A percentile compares a stretch with the other conserved stretches of the same genome.
phyloP scores from a whole-genome alignment of 2,329 filamentous ascomycete species.

The Neofusicoccum ribis region DNA sequence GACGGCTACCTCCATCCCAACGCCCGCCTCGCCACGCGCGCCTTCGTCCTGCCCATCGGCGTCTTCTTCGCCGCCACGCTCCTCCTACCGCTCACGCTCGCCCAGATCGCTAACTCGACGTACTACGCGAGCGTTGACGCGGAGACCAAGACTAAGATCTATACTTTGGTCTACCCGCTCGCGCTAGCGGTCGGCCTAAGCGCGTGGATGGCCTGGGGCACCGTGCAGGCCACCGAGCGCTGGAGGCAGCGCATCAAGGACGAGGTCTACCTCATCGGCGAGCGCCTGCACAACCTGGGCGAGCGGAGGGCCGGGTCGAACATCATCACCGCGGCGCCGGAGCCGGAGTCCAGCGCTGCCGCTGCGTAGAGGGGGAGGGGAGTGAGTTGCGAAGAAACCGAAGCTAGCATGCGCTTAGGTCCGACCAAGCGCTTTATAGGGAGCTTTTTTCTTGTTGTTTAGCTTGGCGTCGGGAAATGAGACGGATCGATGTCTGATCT shows the following conservation, averaged over 20 bases:
- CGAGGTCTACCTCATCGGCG: constrained; percentile 94
- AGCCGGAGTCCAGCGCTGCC: no score
- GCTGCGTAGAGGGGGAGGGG: no score
- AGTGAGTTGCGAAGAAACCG: no score
- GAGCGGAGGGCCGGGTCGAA: constrained; percentile 46
- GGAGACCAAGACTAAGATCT: constrained; percentile 45
- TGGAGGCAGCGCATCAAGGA: constrained; percentile 86
- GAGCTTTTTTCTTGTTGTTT: no score
- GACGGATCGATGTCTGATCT: no score
- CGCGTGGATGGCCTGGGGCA: constrained; percentile 52
- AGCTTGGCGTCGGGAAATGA: no score
- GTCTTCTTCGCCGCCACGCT: constrained; percentile 65
- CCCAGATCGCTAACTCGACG: constrained; percentile 51
- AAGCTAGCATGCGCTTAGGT: no score
- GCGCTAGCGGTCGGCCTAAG: constrained; percentile 49
- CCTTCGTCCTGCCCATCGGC: constrained; percentile 76
- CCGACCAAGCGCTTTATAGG: no score
- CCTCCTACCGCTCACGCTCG: constrained; percentile 62
- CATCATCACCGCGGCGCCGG: background rate
- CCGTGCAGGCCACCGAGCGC: constrained; percentile 61
- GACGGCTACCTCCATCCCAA: constrained; percentile 76
- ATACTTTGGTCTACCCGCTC: constrained; percentile 71
- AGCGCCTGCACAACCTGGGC: constrained; percentile 92
- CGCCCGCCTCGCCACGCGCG: constrained; percentile 74
- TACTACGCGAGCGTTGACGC: constrained; percentile 44